Percentiles rank a stretch among this genome's conserved stretches.
Conservation (phyloP, 768 basidiomycete genomes). For the Tephrocybe rancida region DNA sequence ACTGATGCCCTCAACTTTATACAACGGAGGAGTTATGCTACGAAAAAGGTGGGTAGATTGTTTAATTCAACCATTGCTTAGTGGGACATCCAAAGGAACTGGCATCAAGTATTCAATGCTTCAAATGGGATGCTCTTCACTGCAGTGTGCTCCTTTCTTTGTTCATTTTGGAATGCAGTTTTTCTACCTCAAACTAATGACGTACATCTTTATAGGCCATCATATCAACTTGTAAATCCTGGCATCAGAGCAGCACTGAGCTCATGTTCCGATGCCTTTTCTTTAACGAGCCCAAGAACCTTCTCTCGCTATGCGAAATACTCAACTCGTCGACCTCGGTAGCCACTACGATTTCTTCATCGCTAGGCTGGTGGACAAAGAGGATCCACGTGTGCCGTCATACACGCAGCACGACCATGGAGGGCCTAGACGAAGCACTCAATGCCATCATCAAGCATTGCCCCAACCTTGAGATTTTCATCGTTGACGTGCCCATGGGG, state of each 20-base stretch:
- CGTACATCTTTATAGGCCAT: slow-evolving; percentile 52
- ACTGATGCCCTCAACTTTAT: slow-evolving; percentile 58
- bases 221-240: slow-evolving; percentile 65
- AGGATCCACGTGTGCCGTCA: slow-evolving; percentile 71
- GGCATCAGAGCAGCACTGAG: slow-evolving; percentile 63
- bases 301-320: slow-evolving; percentile 52
- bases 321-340: slow-evolving; percentile 46
- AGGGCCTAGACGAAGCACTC: slow-evolving; percentile 55
- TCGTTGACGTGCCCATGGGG: slow-evolving; percentile 67
- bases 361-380: slow-evolving; percentile 71
- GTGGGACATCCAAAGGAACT: too few species aligned
- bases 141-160: too few species aligned
- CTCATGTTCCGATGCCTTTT: slow-evolving; percentile 71
- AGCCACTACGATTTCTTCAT: slow-evolving; percentile 39
- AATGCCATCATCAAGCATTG: slow-evolving; percentile 62
- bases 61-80: not conserved
- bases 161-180: too few species aligned
- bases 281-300: slow-evolving; percentile 59
- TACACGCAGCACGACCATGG: slow-evolving; percentile 43
- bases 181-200: not conserved
- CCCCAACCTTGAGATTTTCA: slow-evolving; percentile 74
- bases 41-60: slow-evolving; percentile 57
- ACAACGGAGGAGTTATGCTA: slow-evolving; percentile 63
- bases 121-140: too few species aligned
- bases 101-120: too few species aligned